A percentile compares a stretch with the other conserved stretches of the same genome.
These are phyloP conservation scores for Nevesoporus exiguus DNA, from an alignment of 768 basidiomycete species.

Conservation along the genomic window DNA sequence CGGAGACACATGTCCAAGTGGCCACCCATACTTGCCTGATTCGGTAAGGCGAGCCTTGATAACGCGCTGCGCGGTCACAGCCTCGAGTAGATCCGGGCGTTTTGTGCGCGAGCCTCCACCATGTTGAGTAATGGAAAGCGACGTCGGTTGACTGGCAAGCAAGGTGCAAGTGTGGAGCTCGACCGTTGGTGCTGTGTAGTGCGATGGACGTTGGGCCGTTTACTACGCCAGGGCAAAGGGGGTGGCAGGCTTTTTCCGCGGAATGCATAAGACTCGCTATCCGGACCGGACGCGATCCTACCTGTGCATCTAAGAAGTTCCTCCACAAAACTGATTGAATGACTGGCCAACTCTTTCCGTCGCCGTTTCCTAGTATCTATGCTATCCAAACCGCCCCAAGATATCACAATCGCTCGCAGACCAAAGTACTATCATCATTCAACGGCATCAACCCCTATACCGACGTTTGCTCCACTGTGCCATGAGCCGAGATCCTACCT, in stretches of 20 bases:
- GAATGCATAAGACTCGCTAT: too few species aligned
- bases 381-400: too few species aligned
- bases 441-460: too few species aligned
- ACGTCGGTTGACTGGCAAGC: background rate
- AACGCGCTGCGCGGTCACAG: slow-evolving; percentile 15
- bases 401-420: too few species aligned
- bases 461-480: too few species aligned
- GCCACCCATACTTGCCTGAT: background rate
- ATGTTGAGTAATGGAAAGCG: background rate
- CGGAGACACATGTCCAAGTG: slow-evolving; percentile 23
- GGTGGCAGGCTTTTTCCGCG: background rate
- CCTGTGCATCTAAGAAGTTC: too few species aligned
- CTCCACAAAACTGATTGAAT: too few species aligned
- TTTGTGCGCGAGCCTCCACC: background rate
- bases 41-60: slow-evolving; percentile 13
- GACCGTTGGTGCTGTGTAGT: background rate
- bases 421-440: too few species aligned
- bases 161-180: background rate
- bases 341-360: too few species aligned
- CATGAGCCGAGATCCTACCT: too few species aligned
- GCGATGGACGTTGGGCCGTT: background rate
- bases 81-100: slow-evolving; percentile 6
- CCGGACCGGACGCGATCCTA: too few species aligned
- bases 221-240: background rate
- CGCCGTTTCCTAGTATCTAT: too few species aligned